Evolutionary conservation across 2,329 filamentous ascomycete genomes (phyloP), one percentile per base, ranked within the genome.

Genomic region (Fusarium sp.): DNA sequence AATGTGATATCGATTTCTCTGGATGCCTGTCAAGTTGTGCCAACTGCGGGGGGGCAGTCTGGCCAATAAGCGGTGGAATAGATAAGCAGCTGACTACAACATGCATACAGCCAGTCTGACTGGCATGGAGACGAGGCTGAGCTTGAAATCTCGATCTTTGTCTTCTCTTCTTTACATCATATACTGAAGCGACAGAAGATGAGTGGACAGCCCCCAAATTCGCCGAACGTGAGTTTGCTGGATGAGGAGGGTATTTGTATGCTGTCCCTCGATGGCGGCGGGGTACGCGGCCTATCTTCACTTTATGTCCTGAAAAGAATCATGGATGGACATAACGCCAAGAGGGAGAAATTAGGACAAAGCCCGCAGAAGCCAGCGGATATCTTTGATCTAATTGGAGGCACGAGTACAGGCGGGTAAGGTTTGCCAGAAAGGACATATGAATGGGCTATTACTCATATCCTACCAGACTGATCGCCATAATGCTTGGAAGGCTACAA

Each of bases 391-490:
- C 15, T 61, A 5, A 69, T 54, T 0, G 66, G 54, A 16, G 66
- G 66, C 4, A 49, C 50, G 10, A 49, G 61, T 37, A 69, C 61
- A 13, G 56, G 66, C 6, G 66, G 50, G 50, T 61, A 30, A 30
- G 8, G 8, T 8, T 16, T 16, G 8, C 15, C 5, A 11, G n/a
- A 33, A 5, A 0, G 6, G 8, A 2, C 12, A 0, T 0, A 6
- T 32, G 9, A 13, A 30, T 15, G 52, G 13, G 10, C 30, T 44
- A 16, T 23, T 37, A 6, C 35, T 32, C 1, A 28, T 30, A 3
- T 6, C 5, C 33, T 13, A 6, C 11, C 13, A 69, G 66, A 6
- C 28, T 69, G 2, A 65, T 58, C 15, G 56, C 66, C 3, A 65
- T 54, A 5, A 65, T 61, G 66, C 66, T 69, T 1, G 44, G 66